Base-by-base conservation (phyloP, 352 stramenopile genomes). In the Peronospora belbahrii region DNA sequence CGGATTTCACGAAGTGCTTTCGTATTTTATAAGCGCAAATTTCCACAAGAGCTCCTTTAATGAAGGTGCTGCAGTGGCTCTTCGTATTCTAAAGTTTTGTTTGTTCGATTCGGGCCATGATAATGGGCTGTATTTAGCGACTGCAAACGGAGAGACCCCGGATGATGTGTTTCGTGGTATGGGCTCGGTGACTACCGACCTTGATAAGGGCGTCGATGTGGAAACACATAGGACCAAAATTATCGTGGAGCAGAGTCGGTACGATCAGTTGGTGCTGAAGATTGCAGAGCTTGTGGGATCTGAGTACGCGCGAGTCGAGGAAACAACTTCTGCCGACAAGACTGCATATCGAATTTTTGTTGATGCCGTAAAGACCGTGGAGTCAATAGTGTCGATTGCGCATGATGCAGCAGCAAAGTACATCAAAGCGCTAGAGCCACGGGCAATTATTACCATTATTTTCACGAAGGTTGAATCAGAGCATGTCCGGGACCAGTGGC, bases 11-110 rank as follows among this genome's bases (percentile, higher is more conserved):
- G 75, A 87, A 44, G 83, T 94, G 5, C 52, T 94, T 15, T 67
- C 62, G n/a, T 90, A 89, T 44, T 92, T 94, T 58, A 71, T 92
- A 31, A 63, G 59, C 27, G 65, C 74, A 6, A 79, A 81, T 36
- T 83, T 88, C 24, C 67, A 78, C 25, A 64, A 75, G 13, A 79
- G 62, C 30, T 80, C 76, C 2, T 90, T 88, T 32, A 89, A 93
- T 51, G 81, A 94, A 76, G 81, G 81, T 24, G 74, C 74, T 31
- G 83, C 82, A 2, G 80, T 93, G 2, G 78, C 81, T 30, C 59
- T 94, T 35, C 73, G 81, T 23, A 88, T 94, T 28, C 44, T 94
- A 33, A 89, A 88, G 38, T 89, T 84, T 45, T 90, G 79, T 34
- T 54, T 90, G 37, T 90, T 94, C 37, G 74, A 86, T 48, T 73